Conservation (phyloP, 2,329 filamentous ascomycete species). For the Pyrenochaeta sp. region DNA sequence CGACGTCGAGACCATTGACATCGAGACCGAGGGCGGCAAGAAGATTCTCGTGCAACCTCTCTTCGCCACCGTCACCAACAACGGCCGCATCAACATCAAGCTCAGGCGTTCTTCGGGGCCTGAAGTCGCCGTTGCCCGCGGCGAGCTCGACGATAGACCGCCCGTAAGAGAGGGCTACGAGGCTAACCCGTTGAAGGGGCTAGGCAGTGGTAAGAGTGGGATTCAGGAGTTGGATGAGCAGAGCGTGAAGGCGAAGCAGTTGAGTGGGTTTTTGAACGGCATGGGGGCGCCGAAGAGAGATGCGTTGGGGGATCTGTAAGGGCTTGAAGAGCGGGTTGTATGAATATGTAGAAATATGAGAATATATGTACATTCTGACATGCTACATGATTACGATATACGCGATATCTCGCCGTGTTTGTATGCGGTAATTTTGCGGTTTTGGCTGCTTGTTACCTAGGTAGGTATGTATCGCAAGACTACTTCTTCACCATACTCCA, state of each 20-base stretch:
- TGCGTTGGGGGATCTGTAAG: too few species aligned
- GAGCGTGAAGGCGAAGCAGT: slow-evolving; percentile 23
- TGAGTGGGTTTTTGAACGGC: slow-evolving; percentile 18
- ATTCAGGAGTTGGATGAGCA: slow-evolving; percentile 28
- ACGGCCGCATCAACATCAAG: slow-evolving; percentile 41
- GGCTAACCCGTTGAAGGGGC: slow-evolving; percentile 10
- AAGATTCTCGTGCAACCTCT: slow-evolving; percentile 61
- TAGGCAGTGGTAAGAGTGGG: slow-evolving; percentile 19
- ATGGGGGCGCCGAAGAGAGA: slow-evolving; percentile 11
- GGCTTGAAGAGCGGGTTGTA: too few species aligned
- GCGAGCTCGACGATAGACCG: slow-evolving; percentile 35
- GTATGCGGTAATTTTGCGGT: too few species aligned
- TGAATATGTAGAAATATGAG: too few species aligned
- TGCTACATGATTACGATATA: too few species aligned
- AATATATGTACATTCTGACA: too few species aligned
- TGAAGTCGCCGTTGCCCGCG: slow-evolving; percentile 31
- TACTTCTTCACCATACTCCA: too few species aligned
- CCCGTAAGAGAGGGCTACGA: slow-evolving; percentile 21
- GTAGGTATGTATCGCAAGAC: too few species aligned
- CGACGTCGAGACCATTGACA: slow-evolving; percentile 50
- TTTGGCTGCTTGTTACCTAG: too few species aligned
- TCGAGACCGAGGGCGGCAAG: slow-evolving; percentile 56
- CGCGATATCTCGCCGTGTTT: too few species aligned
- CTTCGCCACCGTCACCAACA: slow-evolving; percentile 45
- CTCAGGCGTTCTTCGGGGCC: slow-evolving; percentile 25